A percentile compares a stretch with the other conserved stretches of the same genome.
Conservation (phyloP, 805 yeast species). For the Torulaspora indica region DNA sequence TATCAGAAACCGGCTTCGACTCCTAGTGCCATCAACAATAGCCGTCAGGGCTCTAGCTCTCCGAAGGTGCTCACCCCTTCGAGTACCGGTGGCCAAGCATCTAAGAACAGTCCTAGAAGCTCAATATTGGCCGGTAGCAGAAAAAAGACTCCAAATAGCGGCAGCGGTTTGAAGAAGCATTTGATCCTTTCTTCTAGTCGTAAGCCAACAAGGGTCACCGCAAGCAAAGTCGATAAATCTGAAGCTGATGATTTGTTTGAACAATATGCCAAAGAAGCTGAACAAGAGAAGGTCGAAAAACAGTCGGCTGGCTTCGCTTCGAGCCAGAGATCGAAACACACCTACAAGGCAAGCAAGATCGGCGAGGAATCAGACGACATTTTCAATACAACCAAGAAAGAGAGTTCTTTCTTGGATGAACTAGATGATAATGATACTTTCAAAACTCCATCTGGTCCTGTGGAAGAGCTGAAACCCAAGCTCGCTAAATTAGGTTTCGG, state of each 20-base stretch:
- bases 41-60: slow-evolving; percentile 18
- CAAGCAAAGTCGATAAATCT: slow-evolving; percentile 52
- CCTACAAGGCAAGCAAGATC: slow-evolving; percentile 12
- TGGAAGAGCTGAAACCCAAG: slow-evolving; percentile 48
- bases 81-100: slow-evolving; percentile 17
- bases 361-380: slow-evolving; percentile 8
- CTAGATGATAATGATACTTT: slow-evolving; percentile 16
- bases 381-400: slow-evolving; percentile 6
- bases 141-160: slow-evolving; percentile 21
- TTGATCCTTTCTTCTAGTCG: slow-evolving; percentile 52
- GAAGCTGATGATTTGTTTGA: slow-evolving; percentile 50
- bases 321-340: slow-evolving; percentile 16
- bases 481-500: slow-evolving; percentile 88
- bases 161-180: slow-evolving; percentile 37
- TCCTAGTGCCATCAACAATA: slow-evolving; percentile 24
- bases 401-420: slow-evolving; percentile 18
- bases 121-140: slow-evolving; percentile 29
- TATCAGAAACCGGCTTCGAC: slow-evolving; percentile 75
- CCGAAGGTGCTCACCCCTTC: slow-evolving; percentile 22
- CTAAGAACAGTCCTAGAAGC: slow-evolving; percentile 18
- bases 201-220: slow-evolving; percentile 51
- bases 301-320: slow-evolving; percentile 20
- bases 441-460: slow-evolving; percentile 14
- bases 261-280: slow-evolving; percentile 71
- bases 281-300: slow-evolving; percentile 68